Percentiles rank a stretch among this genome's conserved stretches.
These are phyloP conservation scores for Calophaca sinica DNA, from an alignment of 306 rosid genomes.

Conservation along the genomic window DNA sequence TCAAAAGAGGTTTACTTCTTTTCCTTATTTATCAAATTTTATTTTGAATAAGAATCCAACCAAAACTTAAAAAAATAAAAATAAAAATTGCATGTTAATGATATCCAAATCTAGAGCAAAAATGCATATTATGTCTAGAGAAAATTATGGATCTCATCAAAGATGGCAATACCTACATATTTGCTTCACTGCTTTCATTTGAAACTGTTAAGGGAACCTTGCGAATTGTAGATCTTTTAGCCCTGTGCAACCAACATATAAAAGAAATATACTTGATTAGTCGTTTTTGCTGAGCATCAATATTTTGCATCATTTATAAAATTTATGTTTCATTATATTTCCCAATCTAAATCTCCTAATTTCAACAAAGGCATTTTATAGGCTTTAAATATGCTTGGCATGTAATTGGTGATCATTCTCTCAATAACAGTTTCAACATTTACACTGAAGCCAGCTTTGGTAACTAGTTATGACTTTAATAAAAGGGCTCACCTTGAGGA, in stretches of 20 bases:
- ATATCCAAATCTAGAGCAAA: too few species aligned
- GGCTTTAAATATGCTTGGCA: too few species aligned
- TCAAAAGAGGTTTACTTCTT: too few species aligned
- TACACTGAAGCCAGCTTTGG: not conserved
- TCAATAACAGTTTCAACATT: not conserved
- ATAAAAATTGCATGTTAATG: too few species aligned
- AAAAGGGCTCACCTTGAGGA: constrained; percentile 45
- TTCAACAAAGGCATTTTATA: too few species aligned
- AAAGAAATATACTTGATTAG: not conserved
- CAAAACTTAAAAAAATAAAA: too few species aligned
- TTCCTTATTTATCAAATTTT: too few species aligned
- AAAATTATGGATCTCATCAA: not conserved
- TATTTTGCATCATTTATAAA: too few species aligned
- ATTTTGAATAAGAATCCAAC: too few species aligned
- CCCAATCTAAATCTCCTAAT: too few species aligned
- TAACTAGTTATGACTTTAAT: not conserved
- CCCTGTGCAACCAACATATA: constrained; percentile 50
- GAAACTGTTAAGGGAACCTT: not conserved
- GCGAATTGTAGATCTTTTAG: constrained; percentile 19
- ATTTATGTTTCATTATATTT: too few species aligned
- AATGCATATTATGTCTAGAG: too few species aligned
- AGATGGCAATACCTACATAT: not conserved
- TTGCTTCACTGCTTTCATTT: constrained; percentile 34
- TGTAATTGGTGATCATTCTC: not conserved
- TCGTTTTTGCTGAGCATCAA: not conserved